Base-by-base conservation (phyloP, 2,329 filamentous ascomycete genomes). In the Pochonia chlamydosporia region DNA sequence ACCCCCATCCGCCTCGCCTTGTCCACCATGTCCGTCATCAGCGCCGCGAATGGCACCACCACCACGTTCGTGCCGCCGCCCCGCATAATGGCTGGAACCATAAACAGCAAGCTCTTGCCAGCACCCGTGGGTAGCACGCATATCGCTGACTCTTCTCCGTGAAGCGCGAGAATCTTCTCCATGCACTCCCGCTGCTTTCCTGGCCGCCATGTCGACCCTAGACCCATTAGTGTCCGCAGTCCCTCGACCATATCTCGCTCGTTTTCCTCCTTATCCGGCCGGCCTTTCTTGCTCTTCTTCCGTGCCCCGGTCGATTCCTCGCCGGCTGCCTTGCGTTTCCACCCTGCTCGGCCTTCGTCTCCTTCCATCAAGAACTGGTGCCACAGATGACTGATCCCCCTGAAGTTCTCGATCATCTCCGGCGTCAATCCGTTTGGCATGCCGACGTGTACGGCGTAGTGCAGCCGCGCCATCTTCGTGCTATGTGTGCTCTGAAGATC, bases 401-500 rank as follows among this genome's bases (percentile, higher is more conserved):
- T 20, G 20, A 14, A 46, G 44, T 40, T 40, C 11, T 14, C 18
- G 3, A 46, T 35, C 13, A 46, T 40, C 36, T 40, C 33, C 13
- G 44, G 44, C 14, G 20, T 16, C n/a, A 46, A 36, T 11, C 36
- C 13, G 14, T 26, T 37, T 33, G 44, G 44, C 21, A 28, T 26
- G 35, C 40, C 35, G 14, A 41, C 37, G 18, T 49, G 36, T 13
- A 51, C 39, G 3, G 43, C 49, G 25, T 51, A 51, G 47, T 45
- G 28, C 5, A 30, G 13, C 3, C 37, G 30, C 5, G 49, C 49
- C 3, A 47, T 44, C 5, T 16, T 23, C 11, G 24, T 51, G 43
- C 47, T 37, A 31, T 51, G 47, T n/a, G 40, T 51, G 16, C 33
- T 20, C 40, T 51, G 47, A 21, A 49, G 30, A 33, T 51, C 49